A percentile compares a stretch with the other conserved stretches of the same genome.
Evolutionary conservation across 306 rosid species (phyloP).

Genomic region (Sesbania bispinosa): DNA sequence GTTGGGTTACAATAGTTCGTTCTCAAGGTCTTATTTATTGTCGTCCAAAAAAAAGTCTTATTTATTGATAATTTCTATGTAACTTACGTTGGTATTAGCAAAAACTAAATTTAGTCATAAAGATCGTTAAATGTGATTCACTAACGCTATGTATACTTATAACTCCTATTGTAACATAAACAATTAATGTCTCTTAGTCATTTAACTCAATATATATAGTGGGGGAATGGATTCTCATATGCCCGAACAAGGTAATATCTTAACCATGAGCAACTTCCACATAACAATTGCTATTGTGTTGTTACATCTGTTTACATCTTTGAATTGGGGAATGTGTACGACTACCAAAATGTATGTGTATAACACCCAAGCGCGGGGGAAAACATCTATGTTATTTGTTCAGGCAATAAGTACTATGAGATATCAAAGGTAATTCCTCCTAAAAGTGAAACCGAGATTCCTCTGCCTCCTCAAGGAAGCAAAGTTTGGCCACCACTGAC

Average conservation of each 20-base stretch:
- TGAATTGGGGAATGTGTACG: neutral
- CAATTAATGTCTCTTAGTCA: neutral
- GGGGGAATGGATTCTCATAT: neutral
- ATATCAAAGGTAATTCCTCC: neutral
- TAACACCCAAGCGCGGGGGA: neutral
- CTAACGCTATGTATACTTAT: neutral
- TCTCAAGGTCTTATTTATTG: too few relatives aligned
- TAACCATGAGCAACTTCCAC: neutral
- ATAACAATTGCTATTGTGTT: neutral
- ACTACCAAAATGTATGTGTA: neutral
- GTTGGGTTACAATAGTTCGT: neutral
- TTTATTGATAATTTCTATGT: neutral
- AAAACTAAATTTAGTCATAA: neutral
- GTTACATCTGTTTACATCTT: neutral
- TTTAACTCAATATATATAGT: neutral
- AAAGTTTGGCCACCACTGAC: neutral
- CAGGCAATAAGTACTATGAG: neutral
- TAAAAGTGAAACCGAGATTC: neutral
- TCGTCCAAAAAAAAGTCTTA: too few relatives aligned
- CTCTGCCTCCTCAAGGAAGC: neutral
- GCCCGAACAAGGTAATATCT: neutral
- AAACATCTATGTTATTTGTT: neutral
- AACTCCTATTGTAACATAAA: neutral
- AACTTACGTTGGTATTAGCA: neutral
- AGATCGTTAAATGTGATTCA: neutral